Evolutionary conservation across 2,329 filamentous ascomycete genomes (phyloP), one percentile per base, ranked within the genome.

Genomic region (Pseudogymnoascus sp.): DNA sequence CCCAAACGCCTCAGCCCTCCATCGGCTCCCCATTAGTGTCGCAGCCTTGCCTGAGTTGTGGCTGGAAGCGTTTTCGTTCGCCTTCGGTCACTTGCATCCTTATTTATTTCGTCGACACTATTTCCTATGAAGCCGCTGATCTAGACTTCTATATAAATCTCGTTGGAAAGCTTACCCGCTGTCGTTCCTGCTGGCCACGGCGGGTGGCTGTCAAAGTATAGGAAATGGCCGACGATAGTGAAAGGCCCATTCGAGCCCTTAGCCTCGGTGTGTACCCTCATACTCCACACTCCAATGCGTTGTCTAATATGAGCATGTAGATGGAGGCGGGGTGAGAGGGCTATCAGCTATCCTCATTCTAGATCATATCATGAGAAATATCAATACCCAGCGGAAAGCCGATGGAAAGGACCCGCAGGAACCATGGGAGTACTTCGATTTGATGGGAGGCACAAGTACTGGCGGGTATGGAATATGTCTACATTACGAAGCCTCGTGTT

Each of bases 391-490:
- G 23, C 25, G 45, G 4, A 18, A 52, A 16, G 14, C 4, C 8
- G 45, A 31, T 52, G 25, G n/a, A 18, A 52, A 31, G 14, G 45
- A 11, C 5, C 45, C 25, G n/a, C 7, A 11, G 8, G 45, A 31
- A 52, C 79, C 79, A 63, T 80, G 78, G 63, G 77, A 81, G 65
- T 81, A 81, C 69, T 82, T 82, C 69, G 80, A 82, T 65, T 79
- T 79, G 70, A 81, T 81, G 73, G 81, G 79, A 62, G 80, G 80
- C 21, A 81, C 79, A 4, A 79, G 76, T 40, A 82, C 79, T 0
- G 80, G 80, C n/a, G 80, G 80, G 12, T 60, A 60, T 60, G 58
- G 8, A 9, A 9, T 28, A 59, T 52, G 11, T 52, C 45, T 16
- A 11, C 14, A 16, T 2, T 12, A 5, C 5, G 3, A 2, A 11